These are phyloP conservation scores for Copromyces sp. DNA, from an alignment of 495 filamentous ascomycete species.

Conservation along the genomic window DNA sequence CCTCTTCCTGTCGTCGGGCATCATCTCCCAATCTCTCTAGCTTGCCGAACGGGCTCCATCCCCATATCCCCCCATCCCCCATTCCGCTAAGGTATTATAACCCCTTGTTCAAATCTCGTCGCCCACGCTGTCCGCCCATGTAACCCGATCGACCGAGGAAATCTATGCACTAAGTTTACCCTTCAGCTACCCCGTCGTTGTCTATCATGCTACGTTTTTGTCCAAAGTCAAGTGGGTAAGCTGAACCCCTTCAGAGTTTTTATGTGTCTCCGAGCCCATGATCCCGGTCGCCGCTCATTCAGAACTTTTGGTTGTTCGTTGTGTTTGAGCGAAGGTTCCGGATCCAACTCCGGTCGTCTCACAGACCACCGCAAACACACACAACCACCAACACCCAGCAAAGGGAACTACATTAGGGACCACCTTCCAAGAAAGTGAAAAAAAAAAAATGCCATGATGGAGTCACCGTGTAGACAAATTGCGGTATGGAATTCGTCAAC, in stretches of 20 bases:
- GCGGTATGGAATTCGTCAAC: background rate
- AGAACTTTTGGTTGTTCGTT: background rate
- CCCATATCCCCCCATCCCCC: background rate
- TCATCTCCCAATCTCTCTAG: background rate
- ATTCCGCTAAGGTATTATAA: background rate
- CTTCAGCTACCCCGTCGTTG: background rate
- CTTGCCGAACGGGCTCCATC: background rate
- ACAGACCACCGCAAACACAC: background rate
- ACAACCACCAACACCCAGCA: background rate
- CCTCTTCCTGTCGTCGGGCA: background rate
- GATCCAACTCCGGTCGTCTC: background rate
- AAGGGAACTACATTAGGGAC: background rate
- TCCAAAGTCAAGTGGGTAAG: background rate
- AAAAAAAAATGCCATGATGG: background rate
- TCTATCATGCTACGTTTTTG: background rate
- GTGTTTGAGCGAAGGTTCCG: background rate
- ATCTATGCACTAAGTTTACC: background rate
- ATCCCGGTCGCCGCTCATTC: background rate
- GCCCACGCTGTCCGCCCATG: background rate
- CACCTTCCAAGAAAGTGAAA: background rate
- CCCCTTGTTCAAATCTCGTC: background rate
- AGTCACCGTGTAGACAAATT: background rate
- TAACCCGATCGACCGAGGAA: background rate
- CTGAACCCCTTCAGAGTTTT: background rate
- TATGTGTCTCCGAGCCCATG: background rate